Evolutionary conservation across 163 green algal species (phyloP).

Genomic region (Chloromonas sp.): DNA sequence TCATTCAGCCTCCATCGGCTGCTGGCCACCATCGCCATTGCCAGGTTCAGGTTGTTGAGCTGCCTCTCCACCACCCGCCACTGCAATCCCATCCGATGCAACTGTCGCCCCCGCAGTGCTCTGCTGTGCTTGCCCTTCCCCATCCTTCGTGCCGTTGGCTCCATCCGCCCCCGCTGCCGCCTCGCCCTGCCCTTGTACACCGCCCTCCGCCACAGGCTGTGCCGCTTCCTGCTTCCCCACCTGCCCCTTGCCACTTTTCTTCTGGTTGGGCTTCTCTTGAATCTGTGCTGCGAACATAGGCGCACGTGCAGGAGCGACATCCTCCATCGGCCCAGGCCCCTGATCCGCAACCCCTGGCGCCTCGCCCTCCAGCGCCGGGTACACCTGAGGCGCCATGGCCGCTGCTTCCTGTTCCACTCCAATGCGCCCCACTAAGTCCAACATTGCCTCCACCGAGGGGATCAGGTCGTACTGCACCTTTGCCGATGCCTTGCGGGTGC

Average conservation of each 20-base stretch:
- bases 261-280: no score
- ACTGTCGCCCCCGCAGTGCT: no score
- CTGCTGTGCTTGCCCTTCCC: no score
- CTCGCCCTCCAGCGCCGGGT: background rate
- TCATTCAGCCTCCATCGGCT: no score
- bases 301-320: no score
- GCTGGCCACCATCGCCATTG: no score
- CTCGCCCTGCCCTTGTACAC: background rate
- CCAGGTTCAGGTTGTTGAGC: no score
- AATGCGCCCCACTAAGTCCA: conserved; percentile 40
- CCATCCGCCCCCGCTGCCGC: background rate
- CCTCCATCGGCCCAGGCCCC: background rate
- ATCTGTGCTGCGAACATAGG: no score
- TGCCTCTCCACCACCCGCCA: no score
- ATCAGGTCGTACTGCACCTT: background rate
- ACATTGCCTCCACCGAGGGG: conserved; percentile 44
- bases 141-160: no score
- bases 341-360: background rate
- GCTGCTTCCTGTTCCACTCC: conserved; percentile 5
- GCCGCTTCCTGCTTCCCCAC: background rate
- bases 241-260: background rate
- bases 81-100: no score
- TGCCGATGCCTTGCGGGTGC: conserved; percentile 11
- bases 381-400: no score
- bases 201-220: background rate